phyloP scores from a whole-genome alignment of 176 grass and related monocot species.

The Pontederia crassipes region DNA sequence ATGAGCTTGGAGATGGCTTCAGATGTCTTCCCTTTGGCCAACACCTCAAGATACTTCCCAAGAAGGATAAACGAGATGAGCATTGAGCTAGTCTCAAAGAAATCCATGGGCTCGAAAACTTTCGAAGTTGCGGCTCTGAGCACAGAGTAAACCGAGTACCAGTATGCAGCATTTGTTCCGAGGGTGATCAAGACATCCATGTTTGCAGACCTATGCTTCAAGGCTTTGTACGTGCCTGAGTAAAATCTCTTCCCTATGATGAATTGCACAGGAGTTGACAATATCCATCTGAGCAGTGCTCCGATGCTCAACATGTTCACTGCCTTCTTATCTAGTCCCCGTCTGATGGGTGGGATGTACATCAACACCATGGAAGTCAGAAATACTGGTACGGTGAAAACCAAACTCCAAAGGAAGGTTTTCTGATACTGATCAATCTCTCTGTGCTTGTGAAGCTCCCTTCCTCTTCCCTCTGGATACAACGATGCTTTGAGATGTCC shows the following conservation, averaged over 20 bases:
- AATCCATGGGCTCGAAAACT: constrained; percentile 62
- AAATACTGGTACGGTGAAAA: constrained; percentile 87
- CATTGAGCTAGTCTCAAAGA: constrained; percentile 99
- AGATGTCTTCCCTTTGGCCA: constrained; percentile 95
- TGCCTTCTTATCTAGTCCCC: constrained; percentile 54
- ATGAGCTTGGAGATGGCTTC: constrained; percentile 93
- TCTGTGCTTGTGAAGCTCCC: constrained; percentile 42
- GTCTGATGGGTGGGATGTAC: constrained; percentile 63
- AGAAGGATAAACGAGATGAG: constrained; percentile 94
- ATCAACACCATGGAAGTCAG: constrained; percentile 96
- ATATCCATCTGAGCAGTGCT: constrained; percentile 75
- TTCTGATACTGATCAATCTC: constrained; percentile 69
- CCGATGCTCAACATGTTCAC: constrained; percentile 78
- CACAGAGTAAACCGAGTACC: constrained; percentile 79
- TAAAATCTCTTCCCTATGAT: constrained; percentile 84
- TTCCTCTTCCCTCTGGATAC: constrained; percentile 62
- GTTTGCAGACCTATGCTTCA: constrained; percentile 60
- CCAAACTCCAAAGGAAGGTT: constrained; percentile 77
- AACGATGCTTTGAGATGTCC: constrained; percentile 53
- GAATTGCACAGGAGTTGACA: constrained; percentile 91
- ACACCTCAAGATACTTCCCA: constrained; percentile 92
- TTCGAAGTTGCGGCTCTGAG: constrained; percentile 63
- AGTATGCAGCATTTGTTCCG: constrained; percentile 84
- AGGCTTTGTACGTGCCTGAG: constrained; percentile 65
- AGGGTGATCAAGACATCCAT: constrained; percentile 97